Conservation (phyloP, 345 rosid genomes). For the Jatropha curcas region DNA sequence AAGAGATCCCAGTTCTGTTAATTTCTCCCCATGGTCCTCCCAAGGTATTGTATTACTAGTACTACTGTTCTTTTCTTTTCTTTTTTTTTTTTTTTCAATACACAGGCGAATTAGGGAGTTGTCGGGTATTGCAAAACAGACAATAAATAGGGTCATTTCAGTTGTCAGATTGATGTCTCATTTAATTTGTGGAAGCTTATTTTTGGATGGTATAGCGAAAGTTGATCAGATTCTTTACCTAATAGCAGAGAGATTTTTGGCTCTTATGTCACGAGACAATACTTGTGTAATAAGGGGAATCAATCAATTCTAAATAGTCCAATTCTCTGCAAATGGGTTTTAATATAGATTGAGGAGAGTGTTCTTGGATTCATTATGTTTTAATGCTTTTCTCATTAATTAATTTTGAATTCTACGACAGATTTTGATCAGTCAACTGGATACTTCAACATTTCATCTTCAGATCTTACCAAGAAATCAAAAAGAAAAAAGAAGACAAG, state of each 20-base stretch:
- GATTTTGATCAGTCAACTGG: conserved; percentile 44
- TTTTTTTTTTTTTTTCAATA: neutral
- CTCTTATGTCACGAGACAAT: conserved; percentile 54
- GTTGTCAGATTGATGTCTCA: conserved; percentile 21
- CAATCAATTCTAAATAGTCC: conserved; percentile 6
- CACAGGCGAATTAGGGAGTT: too few relatives aligned
- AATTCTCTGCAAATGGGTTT: too few relatives aligned
- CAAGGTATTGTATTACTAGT: conserved; percentile 41
- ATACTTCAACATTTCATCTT: conserved; percentile 27
- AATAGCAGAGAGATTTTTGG: conserved; percentile 39
- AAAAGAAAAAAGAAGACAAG: conserved; percentile 52
- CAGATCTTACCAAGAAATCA: conserved; percentile 49
- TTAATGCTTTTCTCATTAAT: neutral
- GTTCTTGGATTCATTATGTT: too few relatives aligned
- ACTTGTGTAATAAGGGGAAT: conserved; percentile 22
- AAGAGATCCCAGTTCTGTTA: conserved; percentile 51
- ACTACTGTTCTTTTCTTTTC: neutral
- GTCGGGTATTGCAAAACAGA: conserved; percentile 25
- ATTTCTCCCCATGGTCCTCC: conserved; percentile 67
- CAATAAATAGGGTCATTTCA: conserved; percentile 32
- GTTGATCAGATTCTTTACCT: conserved; percentile 34
- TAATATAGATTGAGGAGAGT: too few relatives aligned
- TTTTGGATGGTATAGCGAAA: conserved; percentile 17
- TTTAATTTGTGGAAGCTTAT: conserved; percentile 19
- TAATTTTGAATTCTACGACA: conserved; percentile 19